These are phyloP conservation scores for Zygosaccharomyces gambellarensis DNA, from an alignment of 805 yeast genomes.

Conservation along the genomic window DNA sequence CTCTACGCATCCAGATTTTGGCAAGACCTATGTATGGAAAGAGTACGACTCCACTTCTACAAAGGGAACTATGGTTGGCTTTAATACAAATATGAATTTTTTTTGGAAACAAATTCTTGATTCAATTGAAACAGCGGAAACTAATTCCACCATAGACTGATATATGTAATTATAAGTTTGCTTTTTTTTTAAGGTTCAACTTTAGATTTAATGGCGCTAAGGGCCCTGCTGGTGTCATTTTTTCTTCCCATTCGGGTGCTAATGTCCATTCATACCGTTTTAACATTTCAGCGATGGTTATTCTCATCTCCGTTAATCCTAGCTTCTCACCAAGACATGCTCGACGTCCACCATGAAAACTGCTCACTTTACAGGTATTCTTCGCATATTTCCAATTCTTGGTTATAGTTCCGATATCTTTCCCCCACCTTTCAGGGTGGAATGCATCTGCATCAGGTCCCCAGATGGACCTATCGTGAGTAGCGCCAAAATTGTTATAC, in stretches of 20 bases:
- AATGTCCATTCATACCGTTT: constrained; percentile 35
- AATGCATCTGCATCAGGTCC: constrained; percentile 42
- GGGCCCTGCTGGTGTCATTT: constrained; percentile 56
- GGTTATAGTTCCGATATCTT: constrained; percentile 35
- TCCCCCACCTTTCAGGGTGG: constrained; percentile 51
- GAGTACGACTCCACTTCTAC: constrained; percentile 26
- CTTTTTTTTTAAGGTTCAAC: constrained; percentile 20
- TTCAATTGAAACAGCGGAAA: constrained; percentile 38
- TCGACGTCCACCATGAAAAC: constrained; percentile 56
- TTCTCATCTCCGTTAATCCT: constrained; percentile 45
- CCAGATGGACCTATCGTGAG: constrained; percentile 44
- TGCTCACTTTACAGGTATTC: constrained; percentile 42
- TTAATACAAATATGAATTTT: constrained; percentile 36
- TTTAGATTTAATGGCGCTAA: constrained; percentile 43
- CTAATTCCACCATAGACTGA: constrained; percentile 22
- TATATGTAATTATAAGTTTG: neutral
- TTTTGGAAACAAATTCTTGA: constrained; percentile 46
- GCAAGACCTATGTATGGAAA: constrained; percentile 45
- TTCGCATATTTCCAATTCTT: constrained; percentile 42
- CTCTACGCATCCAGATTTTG: constrained; percentile 48
- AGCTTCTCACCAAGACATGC: constrained; percentile 59
- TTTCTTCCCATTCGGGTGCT: constrained; percentile 44
- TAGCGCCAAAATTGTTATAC: constrained; percentile 49
- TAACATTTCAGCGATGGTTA: constrained; percentile 38
- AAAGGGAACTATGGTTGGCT: constrained; percentile 39